phyloP scores from a whole-genome alignment of 2,329 filamentous ascomycete species.

The Cercospora zeae-maydis region DNA sequence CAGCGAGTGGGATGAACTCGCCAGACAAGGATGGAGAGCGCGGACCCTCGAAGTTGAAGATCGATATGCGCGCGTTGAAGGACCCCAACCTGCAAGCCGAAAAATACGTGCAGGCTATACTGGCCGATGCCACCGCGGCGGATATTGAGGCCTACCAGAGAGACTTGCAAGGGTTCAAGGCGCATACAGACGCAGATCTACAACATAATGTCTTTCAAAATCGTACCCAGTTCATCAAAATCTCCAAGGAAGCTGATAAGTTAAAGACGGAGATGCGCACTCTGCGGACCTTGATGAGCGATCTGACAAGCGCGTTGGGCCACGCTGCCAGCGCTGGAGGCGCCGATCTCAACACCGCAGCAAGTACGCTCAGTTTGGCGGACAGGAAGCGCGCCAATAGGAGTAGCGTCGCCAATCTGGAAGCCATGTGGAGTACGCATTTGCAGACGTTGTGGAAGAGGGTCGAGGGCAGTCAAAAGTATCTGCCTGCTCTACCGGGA shows the following conservation, averaged over 20 bases:
- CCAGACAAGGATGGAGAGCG: conserved; percentile 18
- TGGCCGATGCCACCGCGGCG: conserved; percentile 81
- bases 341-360: conserved; percentile 37
- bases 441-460: conserved; percentile 86
- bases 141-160: conserved; percentile 81
- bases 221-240: conserved; percentile 96
- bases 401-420: conserved; percentile 77
- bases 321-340: conserved; percentile 45
- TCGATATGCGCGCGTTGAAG: conserved; percentile 74
- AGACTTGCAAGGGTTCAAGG: conserved; percentile 71
- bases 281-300: conserved; percentile 83
- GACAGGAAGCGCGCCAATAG: conserved; percentile 67
- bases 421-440: conserved; percentile 65
- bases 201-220: conserved; percentile 97
- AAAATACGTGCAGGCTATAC: conserved; percentile 59
- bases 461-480: conserved; percentile 97
- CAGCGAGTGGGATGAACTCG: conserved; percentile 37
- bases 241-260: conserved; percentile 98
- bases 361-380: conserved; percentile 32
- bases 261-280: conserved; percentile 94
- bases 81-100: conserved; percentile 78
- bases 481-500: conserved; percentile 83
- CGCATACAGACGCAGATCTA: conserved; percentile 73
- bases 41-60: conserved; percentile 50
- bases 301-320: conserved; percentile 60